Evolutionary conservation across 148 eudicot species (phyloP).

Genomic region (Arbutus unedo): DNA sequence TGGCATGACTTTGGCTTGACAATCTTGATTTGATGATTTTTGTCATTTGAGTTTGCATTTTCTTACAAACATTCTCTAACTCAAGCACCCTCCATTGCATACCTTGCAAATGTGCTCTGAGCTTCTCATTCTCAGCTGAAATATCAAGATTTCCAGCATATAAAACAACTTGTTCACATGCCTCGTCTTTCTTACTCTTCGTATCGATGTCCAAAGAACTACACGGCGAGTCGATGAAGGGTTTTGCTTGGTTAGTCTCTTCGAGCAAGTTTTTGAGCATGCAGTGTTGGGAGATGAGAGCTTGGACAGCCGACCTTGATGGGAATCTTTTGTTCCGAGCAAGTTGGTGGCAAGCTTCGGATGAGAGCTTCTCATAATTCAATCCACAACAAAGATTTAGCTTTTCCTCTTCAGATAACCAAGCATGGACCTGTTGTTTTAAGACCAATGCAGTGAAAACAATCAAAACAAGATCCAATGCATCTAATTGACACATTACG

Average conservation of each 20-base stretch:
- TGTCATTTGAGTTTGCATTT: conserved; percentile 71
- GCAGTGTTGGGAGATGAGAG: conserved; percentile 47
- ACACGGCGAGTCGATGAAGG: conserved; percentile 33
- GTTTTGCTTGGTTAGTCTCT: conserved; percentile 27
- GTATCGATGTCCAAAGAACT: conserved; percentile 13
- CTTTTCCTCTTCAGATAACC: conserved; percentile 65
- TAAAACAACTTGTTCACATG: conserved; percentile 35
- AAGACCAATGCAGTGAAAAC: neutral
- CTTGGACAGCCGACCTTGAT: conserved; percentile 47
- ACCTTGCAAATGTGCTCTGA: conserved; percentile 54
- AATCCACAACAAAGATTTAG: conserved; percentile 47
- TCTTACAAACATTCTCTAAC: conserved; percentile 66
- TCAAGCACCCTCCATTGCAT: conserved; percentile 74
- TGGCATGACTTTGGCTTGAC: conserved; percentile 35
- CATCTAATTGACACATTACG: neutral
- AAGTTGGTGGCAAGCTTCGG: conserved; percentile 48
- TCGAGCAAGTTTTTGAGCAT: conserved; percentile 56
- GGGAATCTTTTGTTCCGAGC: conserved; percentile 57
- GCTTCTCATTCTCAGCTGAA: conserved; percentile 50
- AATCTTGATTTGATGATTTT: conserved; percentile 61
- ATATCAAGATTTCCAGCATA: conserved; percentile 44
- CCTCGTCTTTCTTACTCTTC: conserved; percentile 22
- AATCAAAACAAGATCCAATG: neutral
- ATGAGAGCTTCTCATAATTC: conserved; percentile 68
- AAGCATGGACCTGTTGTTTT: conserved; percentile 64